Conservation (phyloP, 2,329 filamentous ascomycete species). For the Emmonsia crescens region DNA sequence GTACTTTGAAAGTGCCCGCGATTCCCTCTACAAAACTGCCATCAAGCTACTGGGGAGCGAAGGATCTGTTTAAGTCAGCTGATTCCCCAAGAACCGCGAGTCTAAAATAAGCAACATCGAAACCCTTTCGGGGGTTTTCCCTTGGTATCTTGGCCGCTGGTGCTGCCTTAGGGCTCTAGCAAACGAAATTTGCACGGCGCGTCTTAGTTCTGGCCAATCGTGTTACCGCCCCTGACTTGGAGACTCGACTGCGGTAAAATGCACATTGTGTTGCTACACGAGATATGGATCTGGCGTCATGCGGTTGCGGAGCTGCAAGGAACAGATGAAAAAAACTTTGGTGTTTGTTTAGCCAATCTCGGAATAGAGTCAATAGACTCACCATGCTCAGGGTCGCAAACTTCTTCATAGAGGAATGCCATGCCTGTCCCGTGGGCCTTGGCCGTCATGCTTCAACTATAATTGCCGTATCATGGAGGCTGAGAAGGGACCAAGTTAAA, state of each 20-base stretch:
- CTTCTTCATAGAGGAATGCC: background rate
- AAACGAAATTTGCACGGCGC: too few relatives aligned
- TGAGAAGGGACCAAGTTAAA: background rate
- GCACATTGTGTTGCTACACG: background rate
- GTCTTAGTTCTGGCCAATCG: background rate
- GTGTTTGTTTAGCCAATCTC: background rate
- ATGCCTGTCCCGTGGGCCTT: background rate
- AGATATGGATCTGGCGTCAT: background rate
- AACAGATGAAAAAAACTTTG: background rate
- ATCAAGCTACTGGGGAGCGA: too few relatives aligned
- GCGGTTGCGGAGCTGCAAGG: background rate
- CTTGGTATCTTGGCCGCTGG: background rate
- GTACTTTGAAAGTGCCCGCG: too few relatives aligned
- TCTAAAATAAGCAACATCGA: background rate
- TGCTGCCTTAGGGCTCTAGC: too few relatives aligned
- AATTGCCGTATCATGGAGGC: background rate
- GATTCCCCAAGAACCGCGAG: background rate
- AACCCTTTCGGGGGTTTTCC: background rate
- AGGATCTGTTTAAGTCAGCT: too few relatives aligned
- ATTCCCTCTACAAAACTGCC: too few relatives aligned
- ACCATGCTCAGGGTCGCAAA: background rate
- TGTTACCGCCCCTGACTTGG: background rate
- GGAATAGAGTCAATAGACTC: background rate
- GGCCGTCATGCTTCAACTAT: background rate
- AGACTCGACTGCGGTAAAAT: background rate